Conservation (phyloP, 257 asterid species). For the Ballota nigra region DNA sequence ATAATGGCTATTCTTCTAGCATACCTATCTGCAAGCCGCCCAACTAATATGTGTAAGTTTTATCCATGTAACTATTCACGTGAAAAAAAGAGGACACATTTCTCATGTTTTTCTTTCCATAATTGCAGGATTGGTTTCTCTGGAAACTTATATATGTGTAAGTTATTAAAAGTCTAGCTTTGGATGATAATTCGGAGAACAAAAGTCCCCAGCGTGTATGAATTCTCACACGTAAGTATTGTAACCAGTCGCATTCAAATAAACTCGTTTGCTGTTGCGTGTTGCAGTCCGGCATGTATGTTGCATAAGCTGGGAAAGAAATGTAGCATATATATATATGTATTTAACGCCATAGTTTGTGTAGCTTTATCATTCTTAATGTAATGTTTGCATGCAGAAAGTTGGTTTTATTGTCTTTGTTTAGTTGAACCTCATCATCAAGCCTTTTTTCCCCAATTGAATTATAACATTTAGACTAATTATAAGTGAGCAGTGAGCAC, state of each 20-base stretch:
- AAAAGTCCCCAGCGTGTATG: neutral
- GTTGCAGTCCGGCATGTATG: neutral
- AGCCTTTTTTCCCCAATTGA: neutral
- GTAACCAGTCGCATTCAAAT: neutral
- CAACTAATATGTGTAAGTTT: conserved; percentile 42
- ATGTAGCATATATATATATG: neutral
- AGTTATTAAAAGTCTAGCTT: neutral
- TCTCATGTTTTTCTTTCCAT: conserved; percentile 16
- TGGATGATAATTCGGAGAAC: neutral
- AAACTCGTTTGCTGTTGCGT: neutral
- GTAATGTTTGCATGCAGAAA: neutral
- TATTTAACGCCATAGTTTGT: neutral
- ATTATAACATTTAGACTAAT: neutral
- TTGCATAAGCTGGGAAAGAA: neutral
- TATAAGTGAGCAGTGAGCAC: too few relatives aligned
- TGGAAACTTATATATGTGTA: neutral
- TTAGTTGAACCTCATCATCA: neutral
- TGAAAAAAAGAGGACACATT: neutral
- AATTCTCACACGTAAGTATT: neutral
- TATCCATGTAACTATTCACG: neutral
- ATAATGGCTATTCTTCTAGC: conserved; percentile 55
- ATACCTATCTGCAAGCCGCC: conserved; percentile 40
- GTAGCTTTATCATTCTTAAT: neutral
- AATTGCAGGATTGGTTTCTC: conserved; percentile 26
- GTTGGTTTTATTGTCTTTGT: neutral